Conservation (phyloP, 2,329 filamentous ascomycete genomes). For the Cadophora sp. region DNA sequence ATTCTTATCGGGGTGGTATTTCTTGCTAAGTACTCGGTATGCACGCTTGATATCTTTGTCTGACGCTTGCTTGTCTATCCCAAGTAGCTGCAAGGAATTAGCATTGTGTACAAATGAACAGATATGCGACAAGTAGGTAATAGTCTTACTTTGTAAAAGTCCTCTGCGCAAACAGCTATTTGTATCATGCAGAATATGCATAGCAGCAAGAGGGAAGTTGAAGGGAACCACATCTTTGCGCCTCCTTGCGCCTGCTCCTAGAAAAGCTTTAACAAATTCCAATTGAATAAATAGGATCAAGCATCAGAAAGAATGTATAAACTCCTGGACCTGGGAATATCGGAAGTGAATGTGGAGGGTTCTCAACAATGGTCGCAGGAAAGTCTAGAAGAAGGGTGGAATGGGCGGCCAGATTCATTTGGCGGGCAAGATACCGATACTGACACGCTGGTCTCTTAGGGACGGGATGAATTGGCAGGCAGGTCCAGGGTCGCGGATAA, state of each 20-base stretch:
- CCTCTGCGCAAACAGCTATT: slow-evolving; percentile 65
- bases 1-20: slow-evolving; percentile 98
- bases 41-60: slow-evolving; percentile 93
- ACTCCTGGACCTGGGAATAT: slow-evolving; percentile 24
- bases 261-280: slow-evolving; percentile 21
- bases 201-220: slow-evolving; percentile 59
- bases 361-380: slow-evolving; percentile 14
- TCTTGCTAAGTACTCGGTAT: slow-evolving; percentile 91
- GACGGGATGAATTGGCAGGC: slow-evolving; percentile 14
- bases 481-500: slow-evolving; percentile 2
- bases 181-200: slow-evolving; percentile 59
- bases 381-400: slow-evolving; percentile 15
- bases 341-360: slow-evolving; percentile 18
- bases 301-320: slow-evolving; percentile 32
- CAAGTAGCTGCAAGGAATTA: slow-evolving; percentile 67
- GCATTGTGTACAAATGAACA: neutral
- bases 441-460: slow-evolving; percentile 34
- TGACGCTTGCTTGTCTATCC: slow-evolving; percentile 77
- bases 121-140: neutral
- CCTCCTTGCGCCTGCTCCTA: slow-evolving; percentile 34
- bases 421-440: slow-evolving; percentile 26
- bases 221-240: slow-evolving; percentile 57
- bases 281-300: slow-evolving; percentile 26
- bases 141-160: slow-evolving; percentile 75
- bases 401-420: slow-evolving; percentile 32